Base-by-base conservation (phyloP, 768 basidiomycete species). In the Mycena sanguinolenta region DNA sequence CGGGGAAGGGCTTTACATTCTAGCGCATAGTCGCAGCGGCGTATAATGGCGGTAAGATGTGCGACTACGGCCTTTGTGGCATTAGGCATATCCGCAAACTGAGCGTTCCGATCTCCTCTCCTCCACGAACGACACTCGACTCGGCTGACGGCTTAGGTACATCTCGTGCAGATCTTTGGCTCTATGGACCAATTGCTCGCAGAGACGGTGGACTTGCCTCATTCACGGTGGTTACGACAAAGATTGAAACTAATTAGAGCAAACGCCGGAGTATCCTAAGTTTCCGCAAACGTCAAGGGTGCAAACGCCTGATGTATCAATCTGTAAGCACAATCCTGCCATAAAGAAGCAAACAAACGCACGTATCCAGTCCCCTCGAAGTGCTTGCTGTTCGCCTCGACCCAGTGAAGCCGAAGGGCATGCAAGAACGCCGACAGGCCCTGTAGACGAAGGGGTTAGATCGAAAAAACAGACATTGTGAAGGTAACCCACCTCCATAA, bases 371-470 rank as follows among this genome's bases (percentile, higher is more conserved):
- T 93, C 38, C 94, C 96, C 80, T 93, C 90, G 79, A 93, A 97
- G 78, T 96, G 95, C 86, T 98, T 97, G 83, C 96, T 96, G 84
- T 97, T 98, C 62, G 92, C 95, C 82, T 99, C 97, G 68, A 98
- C 97, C 96, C 97, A 99, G 82, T 98, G 97, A 74, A 98, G 87
- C 77, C 97, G 91, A 72, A 99, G 88, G 9, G 97, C 97, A 80
- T 99, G 97, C 80, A 98, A 82, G 85, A 99, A 98, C 42, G 97
- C 97, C 76, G 94, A 95, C 38, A 98, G 86, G 74, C 97, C 96
- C 94, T 96, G 75, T 58, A 69, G 68, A 70, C 19, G 55, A 34
- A 34, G 19, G 30, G 17, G 28, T 28, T 25, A 39, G 19, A 57
- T n/a, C 10, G 44, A 70, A 19, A 63, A 71, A 67, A 67, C n/a